A percentile compares a stretch with the other conserved stretches of the same genome.
phyloP scores from a whole-genome alignment of 192 early-diverging fungal genomes.

The Podila clonocystis region DNA sequence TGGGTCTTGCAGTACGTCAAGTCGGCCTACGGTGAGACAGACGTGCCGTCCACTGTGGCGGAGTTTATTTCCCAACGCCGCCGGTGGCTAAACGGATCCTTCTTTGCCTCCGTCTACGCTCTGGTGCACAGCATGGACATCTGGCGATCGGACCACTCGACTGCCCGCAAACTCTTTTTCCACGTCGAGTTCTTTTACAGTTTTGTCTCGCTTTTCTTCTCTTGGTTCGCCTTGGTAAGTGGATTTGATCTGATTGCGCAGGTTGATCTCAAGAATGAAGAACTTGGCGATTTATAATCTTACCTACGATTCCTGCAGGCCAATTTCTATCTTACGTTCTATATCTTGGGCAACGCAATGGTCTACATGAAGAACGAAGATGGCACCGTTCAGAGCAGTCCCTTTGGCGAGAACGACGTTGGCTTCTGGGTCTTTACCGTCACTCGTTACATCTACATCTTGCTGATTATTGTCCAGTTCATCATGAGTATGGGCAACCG shows the following conservation, averaged over 20 bases:
- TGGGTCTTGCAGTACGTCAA: constrained; percentile 83
- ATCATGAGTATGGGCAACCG: constrained; percentile 95
- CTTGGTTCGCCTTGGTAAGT: constrained; percentile 88
- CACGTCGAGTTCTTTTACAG: constrained; percentile 86
- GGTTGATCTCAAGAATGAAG: not conserved
- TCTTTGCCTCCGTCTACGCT: constrained; percentile 93
- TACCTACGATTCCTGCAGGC: constrained; percentile 49
- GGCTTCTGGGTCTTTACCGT: constrained; percentile 65
- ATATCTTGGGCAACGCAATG: constrained; percentile 76
- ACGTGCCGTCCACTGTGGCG: constrained; percentile 79
- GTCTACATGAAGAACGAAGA: constrained; percentile 31
- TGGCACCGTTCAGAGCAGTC: constrained; percentile 23
- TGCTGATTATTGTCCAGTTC: constrained; percentile 84
- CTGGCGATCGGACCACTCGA: constrained; percentile 79
- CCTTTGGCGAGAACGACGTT: constrained; percentile 48
- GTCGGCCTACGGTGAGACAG: constrained; percentile 80
- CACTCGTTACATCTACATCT: constrained; percentile 70
- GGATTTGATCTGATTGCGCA: constrained; percentile 17
- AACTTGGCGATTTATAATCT: not conserved
- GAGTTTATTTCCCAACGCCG: constrained; percentile 98
- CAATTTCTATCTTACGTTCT: constrained; percentile 93
- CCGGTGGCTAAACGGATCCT: constrained; percentile 96
- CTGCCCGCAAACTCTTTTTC: constrained; percentile 77
- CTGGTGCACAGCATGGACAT: constrained; percentile 81
- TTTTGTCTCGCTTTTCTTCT: constrained; percentile 82